Base-by-base conservation (phyloP, 768 basidiomycete species). In the Amanita pseudoporphyria region DNA sequence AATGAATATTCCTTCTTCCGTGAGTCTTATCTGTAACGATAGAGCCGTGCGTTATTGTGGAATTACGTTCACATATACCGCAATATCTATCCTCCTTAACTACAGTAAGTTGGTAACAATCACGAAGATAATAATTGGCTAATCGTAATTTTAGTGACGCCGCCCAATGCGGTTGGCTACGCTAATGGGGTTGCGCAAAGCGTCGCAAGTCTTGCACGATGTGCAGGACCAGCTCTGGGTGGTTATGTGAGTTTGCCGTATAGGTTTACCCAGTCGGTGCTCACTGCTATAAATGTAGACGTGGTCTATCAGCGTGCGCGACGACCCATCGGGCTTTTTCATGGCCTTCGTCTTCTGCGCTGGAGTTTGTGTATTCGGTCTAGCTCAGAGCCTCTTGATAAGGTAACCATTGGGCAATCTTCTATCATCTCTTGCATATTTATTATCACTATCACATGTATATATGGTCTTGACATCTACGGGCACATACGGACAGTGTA, bases 141-240 rank as follows among this genome's bases (percentile, higher is more conserved):
- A 50, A 46, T 19, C 31, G 58, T 40, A 21, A 35, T 56, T 50
- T 40, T 52, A 92, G 89, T 95, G 87, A 90, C 93, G 0, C 93
- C 95, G 2, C 91, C 93, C 1, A 74, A 76, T 33, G 81, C 90
- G 6, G 81, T 98, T 35, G 90, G 92, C 6, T 80, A 90, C 52
- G 90, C 95, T 9, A 99, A 98, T 60, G 96, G 95, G 14, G 81
- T 95, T 18, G 96, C 93, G 0, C 96, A 99, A 65, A 93, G 90
- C 59, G 87, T 91, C 28, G 94, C 95, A 54, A 93, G 90, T 55
- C 79, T 95, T 21, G 90, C 94, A 3, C 79, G 96, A 36, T 96
- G 93, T 68, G 59, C 90, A 32, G 96, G 91, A 18, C 91, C 93
- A 18, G 78, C 91, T 35, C 70, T 90, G 14, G 88, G 88, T 41